Base-by-base conservation (phyloP, 257 asterid species). In the Jacaranda mimosifolia region DNA sequence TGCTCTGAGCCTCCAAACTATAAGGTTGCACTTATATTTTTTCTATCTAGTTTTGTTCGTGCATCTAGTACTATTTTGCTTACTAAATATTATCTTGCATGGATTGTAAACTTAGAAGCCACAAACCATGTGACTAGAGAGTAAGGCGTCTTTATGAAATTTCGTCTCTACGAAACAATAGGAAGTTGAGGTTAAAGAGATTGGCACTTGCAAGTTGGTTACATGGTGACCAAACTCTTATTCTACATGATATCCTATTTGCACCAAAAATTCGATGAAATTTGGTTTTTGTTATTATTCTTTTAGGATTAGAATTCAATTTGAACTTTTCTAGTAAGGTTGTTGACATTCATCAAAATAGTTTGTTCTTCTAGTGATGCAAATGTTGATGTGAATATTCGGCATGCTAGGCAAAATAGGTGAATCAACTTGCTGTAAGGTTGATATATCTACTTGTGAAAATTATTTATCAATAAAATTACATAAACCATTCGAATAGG, bases 171-270 rank as follows among this genome's bases (percentile, higher is more conserved):
- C 55, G 42, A 15, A 71, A 63, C 4, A 42, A 63, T 8, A 63
- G 39, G 1, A 51, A 40, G n/a, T 52, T 4, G 67, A 38, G 5
- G 59, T 62, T 0, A 59, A n/a, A 59, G 53, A 64, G 15, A 69
- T 17, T 17, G 67, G 58, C 3, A 52, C 63, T 17, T 63, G 51
- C 48, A 78, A 70, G 19, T 6, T 49, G 3, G 18, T 60, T 78
- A 60, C 9, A 12, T 2, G 68, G 62, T 39, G 73, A 42, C n/a
- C 17, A 1, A 6, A 71, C 59, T 9, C 56, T 78, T 4, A 17
- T 52, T 10, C 48, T 64, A 7, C 38, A 26, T 55, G 72, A 65
- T 65, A 73, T 39, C 55, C 55, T 48, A 9, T 48, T 48, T 48
- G 12, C 3, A 7, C 15, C 13, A 3, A 6, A n/a, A 9, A 55